Evolutionary conservation across 1,284 basidiomycete genomes (phyloP), one percentile per base, ranked within the genome.

Genomic region (Apiotrichum montevideense): DNA sequence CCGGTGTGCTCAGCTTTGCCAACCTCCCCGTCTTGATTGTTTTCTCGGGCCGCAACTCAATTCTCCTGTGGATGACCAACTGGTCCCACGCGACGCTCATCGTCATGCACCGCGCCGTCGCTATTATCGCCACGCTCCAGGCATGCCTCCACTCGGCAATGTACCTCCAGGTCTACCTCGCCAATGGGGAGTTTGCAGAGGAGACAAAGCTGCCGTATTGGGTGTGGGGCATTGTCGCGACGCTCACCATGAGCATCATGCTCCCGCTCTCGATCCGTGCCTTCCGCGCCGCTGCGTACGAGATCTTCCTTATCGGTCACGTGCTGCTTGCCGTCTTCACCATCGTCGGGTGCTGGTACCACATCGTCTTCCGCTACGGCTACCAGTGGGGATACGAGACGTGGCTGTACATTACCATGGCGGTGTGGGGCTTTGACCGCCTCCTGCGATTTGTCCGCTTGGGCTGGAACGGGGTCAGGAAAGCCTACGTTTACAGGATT

Each of bases 61-160:
- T 67, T 33, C 44, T 71, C 35, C 61, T 71, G 13, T 71, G 66
- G 67, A 33, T 71, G 14, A 66, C 66, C 1, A 65, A 66, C 29
- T 71, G 67, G 66, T 63, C 60, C 9, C 68, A 59, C 50, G 35
- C 62, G 59, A 37, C 50, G 62, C 56, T 21, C 29, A 6, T 14
- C 29, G 32, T 66, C 35, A 68, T 69, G 57, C 69, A 71, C 53
- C 63, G 66, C 39, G 68, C 63, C 59, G 53, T 64, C 6, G 67
- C 67, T 2, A 46, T 63, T 32, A 50, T 66, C 2, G 57, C 61
- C 4, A 58, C 58, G 1, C 11, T 63, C 7, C 64, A 69, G 49
- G 68, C 63, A 2, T 50, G 68, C 5, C 55, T 64, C 15, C 69
- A 71, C 50, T 63, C 63, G 41, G 43, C 57, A 11, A 45, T 45